A percentile compares a stretch with the other conserved stretches of the same genome.
phyloP scores from a whole-genome alignment of 768 basidiomycete genomes.

The Pisolithus sp. region DNA sequence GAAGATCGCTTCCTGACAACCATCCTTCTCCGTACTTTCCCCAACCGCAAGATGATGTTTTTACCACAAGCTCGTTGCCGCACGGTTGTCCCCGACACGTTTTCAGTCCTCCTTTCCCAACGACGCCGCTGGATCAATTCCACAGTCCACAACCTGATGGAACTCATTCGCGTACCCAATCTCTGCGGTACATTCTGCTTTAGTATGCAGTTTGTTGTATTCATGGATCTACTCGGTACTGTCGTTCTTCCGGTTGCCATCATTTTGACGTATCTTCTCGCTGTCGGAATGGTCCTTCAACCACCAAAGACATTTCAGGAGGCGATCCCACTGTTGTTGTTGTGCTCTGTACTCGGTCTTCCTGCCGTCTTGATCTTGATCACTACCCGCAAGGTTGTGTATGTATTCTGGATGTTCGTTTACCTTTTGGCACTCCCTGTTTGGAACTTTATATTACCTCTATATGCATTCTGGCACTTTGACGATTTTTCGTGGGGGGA shows the following conservation, averaged over 20 bases:
- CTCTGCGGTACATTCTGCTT: slow-evolving; percentile 99
- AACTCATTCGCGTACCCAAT: slow-evolving; percentile 93
- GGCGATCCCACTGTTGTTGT: slow-evolving; percentile 88
- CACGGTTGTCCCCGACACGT: slow-evolving; percentile 95
- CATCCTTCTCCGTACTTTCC: slow-evolving; percentile 92
- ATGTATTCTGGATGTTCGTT: slow-evolving; percentile 97
- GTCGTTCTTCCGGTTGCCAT: slow-evolving; percentile 94
- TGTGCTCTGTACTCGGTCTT: slow-evolving; percentile 87
- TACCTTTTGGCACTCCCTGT: slow-evolving; percentile 90
- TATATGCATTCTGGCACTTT: slow-evolving; percentile 99
- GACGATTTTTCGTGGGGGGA: slow-evolving; percentile 99
- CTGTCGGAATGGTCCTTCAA: slow-evolving; percentile 69
- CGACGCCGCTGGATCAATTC: slow-evolving; percentile 99
- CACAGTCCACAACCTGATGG: slow-evolving; percentile 99
- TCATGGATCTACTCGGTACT: slow-evolving; percentile 92
- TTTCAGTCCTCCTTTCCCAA: slow-evolving; percentile 88
- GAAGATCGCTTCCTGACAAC: slow-evolving; percentile 99
- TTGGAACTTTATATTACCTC: slow-evolving; percentile 92
- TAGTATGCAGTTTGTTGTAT: slow-evolving; percentile 99
- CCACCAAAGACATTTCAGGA: slow-evolving; percentile 86
- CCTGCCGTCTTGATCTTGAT: slow-evolving; percentile 90
- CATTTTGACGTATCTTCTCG: slow-evolving; percentile 79
- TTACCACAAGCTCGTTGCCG: slow-evolving; percentile 92
- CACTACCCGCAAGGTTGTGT: slow-evolving; percentile 91
- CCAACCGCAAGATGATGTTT: slow-evolving; percentile 99